Percentiles rank a stretch among this genome's conserved stretches.
These are phyloP conservation scores for Candida xyloterini DNA, from an alignment of 805 yeast species.

Conservation along the genomic window DNA sequence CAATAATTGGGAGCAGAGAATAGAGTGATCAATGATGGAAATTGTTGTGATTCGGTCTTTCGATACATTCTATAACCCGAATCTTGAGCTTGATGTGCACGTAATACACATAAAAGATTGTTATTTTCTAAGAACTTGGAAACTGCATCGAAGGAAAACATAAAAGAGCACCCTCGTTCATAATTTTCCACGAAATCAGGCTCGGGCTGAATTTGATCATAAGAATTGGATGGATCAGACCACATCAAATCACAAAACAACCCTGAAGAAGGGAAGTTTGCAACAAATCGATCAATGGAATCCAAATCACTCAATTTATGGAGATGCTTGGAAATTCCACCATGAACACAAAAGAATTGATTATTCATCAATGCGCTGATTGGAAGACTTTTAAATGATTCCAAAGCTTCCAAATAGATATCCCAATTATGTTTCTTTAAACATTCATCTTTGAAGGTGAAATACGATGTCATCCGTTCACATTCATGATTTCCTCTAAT, in stretches of 20 bases:
- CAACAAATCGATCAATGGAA: constrained; percentile 66
- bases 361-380: constrained; percentile 88
- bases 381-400: constrained; percentile 82
- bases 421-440: constrained; percentile 68
- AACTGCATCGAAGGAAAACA: constrained; percentile 77
- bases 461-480: constrained; percentile 86
- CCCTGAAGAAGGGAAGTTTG: constrained; percentile 88
- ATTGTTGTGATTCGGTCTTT: constrained; percentile 74
- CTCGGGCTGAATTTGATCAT: constrained; percentile 50
- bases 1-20: constrained; percentile 94
- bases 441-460: constrained; percentile 90
- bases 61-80: constrained; percentile 94
- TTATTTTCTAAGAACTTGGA: constrained; percentile 75
- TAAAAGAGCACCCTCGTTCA: constrained; percentile 86
- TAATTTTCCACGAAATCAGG: constrained; percentile 61
- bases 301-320: constrained; percentile 65
- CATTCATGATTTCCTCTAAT: constrained; percentile 95
- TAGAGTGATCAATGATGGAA: constrained; percentile 84
- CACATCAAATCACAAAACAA: constrained; percentile 90
- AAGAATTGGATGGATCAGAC: constrained; percentile 92
- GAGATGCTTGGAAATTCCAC: constrained; percentile 88
- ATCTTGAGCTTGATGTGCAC: constrained; percentile 98
- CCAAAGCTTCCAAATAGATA: constrained; percentile 69
- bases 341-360: constrained; percentile 94
- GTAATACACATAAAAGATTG: constrained; percentile 71